Evolutionary conservation across 257 asterid species (phyloP).

Genomic region (Nicotiana knightiana): DNA sequence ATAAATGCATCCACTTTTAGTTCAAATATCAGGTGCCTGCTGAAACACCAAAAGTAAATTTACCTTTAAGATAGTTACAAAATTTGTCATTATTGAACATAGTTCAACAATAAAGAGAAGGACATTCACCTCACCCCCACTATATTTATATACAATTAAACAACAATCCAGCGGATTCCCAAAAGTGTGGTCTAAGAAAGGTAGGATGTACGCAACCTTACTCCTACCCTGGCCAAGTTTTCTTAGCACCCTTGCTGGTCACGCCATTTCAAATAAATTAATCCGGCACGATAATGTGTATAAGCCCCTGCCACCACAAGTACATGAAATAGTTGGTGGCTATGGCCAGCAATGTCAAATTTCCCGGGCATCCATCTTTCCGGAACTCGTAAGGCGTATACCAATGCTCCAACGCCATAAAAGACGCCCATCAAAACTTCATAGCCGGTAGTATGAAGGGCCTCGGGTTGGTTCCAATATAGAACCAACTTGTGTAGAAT

Average conservation of each 20-base stretch:
- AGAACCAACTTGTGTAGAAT: conserved; percentile 74
- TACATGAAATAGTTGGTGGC: conserved; percentile 85
- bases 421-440: conserved; percentile 80
- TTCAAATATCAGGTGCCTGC: too few relatives aligned
- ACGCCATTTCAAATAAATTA: conserved; percentile 85
- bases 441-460: conserved; percentile 67
- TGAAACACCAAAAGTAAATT: too few relatives aligned
- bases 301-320: conserved; percentile 95
- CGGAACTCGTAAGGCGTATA: conserved; percentile 75
- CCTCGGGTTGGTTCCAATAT: conserved; percentile 84
- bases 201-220: too few relatives aligned
- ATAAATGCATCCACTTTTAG: too few relatives aligned
- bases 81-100: background rate
- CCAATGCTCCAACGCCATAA: conserved; percentile 73
- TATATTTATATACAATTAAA: background rate
- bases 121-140: background rate
- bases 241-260: conserved; percentile 78
- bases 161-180: too few relatives aligned
- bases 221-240: too few relatives aligned
- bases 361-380: conserved; percentile 97
- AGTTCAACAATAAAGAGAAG: background rate
- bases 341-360: conserved; percentile 85
- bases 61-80: background rate
- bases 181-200: too few relatives aligned
- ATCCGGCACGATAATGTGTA: conserved; percentile 84